phyloP scores from a whole-genome alignment of 164 flowering plant species.

The Kingdonia uniflora region DNA sequence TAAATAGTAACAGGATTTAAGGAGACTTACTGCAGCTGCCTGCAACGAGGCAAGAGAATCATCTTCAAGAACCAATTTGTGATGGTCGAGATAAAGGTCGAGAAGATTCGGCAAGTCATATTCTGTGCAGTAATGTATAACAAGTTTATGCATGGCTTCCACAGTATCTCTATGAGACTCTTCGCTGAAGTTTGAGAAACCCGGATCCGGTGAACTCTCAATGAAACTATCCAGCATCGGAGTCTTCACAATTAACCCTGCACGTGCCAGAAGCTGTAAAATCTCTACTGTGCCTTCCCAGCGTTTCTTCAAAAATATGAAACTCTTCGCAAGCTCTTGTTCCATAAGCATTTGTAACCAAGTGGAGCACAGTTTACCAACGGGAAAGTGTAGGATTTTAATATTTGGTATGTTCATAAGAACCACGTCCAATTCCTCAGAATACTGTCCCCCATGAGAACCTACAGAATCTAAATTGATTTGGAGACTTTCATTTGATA shows the following conservation, averaged over 20 bases:
- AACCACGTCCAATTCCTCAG: conserved; percentile 59
- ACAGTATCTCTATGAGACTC: conserved; percentile 22
- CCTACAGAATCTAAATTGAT: conserved; percentile 46
- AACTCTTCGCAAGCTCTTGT: conserved; percentile 63
- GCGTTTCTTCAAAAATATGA: conserved; percentile 63
- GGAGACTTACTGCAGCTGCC: conserved; percentile 79
- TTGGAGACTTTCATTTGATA: conserved; percentile 55
- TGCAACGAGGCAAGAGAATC: conserved; percentile 40
- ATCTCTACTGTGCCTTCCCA: conserved; percentile 72
- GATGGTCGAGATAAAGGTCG: conserved; percentile 77
- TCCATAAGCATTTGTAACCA: conserved; percentile 72
- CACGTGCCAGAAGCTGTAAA: conserved; percentile 54
- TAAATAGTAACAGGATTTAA: conserved; percentile 14
- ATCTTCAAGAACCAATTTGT: conserved; percentile 46
- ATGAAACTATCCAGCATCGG: conserved; percentile 18
- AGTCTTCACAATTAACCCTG: conserved; percentile 44
- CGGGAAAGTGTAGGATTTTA: conserved; percentile 38
- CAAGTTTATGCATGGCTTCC: conserved; percentile 54
- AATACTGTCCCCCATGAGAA: conserved; percentile 27
- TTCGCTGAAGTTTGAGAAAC: conserved; percentile 16
- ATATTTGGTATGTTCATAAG: conserved; percentile 50
- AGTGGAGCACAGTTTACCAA: conserved; percentile 37
- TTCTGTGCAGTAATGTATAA: conserved; percentile 50
- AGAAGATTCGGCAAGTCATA: conserved; percentile 76
- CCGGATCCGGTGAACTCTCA: conserved; percentile 20